Base-by-base conservation (phyloP, 1,284 basidiomycete species). In the Agaricales sp. region DNA sequence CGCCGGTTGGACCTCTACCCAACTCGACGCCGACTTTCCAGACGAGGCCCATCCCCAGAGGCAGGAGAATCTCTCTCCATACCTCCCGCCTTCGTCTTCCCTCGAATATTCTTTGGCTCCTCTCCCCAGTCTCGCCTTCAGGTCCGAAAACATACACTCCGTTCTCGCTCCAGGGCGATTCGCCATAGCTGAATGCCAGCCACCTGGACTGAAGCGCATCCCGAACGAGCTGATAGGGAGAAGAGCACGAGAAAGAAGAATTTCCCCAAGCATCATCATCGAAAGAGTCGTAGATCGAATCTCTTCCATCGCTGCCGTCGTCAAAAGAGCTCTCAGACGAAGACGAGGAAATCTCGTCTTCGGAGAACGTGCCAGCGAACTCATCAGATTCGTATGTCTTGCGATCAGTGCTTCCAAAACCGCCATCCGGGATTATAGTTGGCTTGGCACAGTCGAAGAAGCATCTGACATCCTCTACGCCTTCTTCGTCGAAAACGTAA, bases 401-500 rank as follows among this genome's bases (percentile, higher is more conserved):
- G 51, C 22, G 46, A 20, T 47, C 50, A 52, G 1, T 55, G 53
- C 2, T 48, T 23, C 39, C 25, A 23, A 19, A 57, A 19, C 41
- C 35, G 2, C 61, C 37, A 14, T 54, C 48, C 4, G 61, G 57
- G 26, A 62, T 62, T 11, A 68, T 65, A 48, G 69, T 73, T 2
- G 69, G 63, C 22, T 80, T 78, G 4, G 80, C 73, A 52, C 77
- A 87, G 63, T 86, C 85, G 63, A 87, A 87, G 45, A 87, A 70
- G 61, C 86, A 87, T 51, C 83, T 71, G 44, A 87, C 63, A 61
- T 87, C 84, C 2, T 78, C 76, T 0, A 73, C 78, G 55, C 80
- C 75, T 55, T 86, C 85, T 63, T 87, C 85, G 63, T 87, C 84
- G 57, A 87, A 87, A 20, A 85, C 76, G 58, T 84, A 87, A 48